Evolutionary conservation across 164 flowering plant genomes (phyloP).

Genomic region (Amborella trichopoda): DNA sequence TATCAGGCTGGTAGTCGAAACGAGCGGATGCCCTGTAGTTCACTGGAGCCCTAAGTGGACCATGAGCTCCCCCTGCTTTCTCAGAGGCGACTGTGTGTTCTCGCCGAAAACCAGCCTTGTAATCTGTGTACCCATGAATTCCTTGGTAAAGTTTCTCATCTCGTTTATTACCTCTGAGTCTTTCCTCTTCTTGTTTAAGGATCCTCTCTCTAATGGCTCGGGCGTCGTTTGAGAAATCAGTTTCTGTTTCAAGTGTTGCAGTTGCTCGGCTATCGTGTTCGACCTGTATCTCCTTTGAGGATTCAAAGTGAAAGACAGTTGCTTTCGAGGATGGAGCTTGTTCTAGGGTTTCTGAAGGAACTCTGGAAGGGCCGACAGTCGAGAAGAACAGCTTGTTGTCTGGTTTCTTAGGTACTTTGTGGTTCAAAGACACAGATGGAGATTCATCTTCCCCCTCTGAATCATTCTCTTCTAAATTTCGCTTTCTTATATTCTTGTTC

Average conservation of each 20-base stretch:
- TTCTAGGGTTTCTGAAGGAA: slow-evolving; percentile 16
- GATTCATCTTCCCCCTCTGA: slow-evolving; percentile 35
- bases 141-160: slow-evolving; percentile 75
- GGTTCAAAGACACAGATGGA: slow-evolving; percentile 12
- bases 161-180: slow-evolving; percentile 45
- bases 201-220: slow-evolving; percentile 77
- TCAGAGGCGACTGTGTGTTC: slow-evolving; percentile 81
- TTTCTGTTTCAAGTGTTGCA: slow-evolving; percentile 82
- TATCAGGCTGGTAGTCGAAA: slow-evolving; percentile 95
- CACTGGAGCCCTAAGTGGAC: slow-evolving; percentile 95
- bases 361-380: slow-evolving; percentile 28
- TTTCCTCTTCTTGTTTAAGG: slow-evolving; percentile 65
- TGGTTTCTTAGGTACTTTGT: slow-evolving; percentile 24
- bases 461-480: slow-evolving; percentile 23
- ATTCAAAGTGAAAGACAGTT: slow-evolving; percentile 56
- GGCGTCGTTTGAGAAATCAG: slow-evolving; percentile 64
- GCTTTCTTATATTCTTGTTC: slow-evolving; percentile 62
- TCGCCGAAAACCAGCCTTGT: slow-evolving; percentile 80
- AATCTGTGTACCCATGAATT: slow-evolving; percentile 64
- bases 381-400: slow-evolving; percentile 57
- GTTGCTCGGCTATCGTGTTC: slow-evolving; percentile 80
- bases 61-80: slow-evolving; percentile 94
- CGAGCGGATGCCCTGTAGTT: slow-evolving; percentile 74
- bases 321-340: slow-evolving; percentile 1
- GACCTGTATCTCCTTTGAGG: slow-evolving; percentile 80